Conservation (phyloP, 306 rosid species). For the Cucurbita moschata region DNA sequence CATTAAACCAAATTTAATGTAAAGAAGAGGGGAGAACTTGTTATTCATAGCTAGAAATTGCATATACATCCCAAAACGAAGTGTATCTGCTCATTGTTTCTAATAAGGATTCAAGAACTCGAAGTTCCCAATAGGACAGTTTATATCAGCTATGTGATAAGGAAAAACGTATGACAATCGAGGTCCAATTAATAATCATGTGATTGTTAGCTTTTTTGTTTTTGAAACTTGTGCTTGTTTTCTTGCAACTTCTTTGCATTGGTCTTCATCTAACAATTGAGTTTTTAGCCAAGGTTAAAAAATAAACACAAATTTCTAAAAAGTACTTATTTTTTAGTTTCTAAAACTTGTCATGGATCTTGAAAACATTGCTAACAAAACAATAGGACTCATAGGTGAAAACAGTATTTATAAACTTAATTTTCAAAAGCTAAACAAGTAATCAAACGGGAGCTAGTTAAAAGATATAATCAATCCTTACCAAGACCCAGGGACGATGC, state of each 20-base stretch:
- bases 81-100: background rate
- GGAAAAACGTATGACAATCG: background rate
- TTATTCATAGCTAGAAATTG: background rate
- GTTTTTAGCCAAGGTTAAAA: background rate
- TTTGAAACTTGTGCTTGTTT: too few species aligned
- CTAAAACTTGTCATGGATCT: background rate
- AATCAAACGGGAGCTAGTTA: background rate
- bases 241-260: background rate
- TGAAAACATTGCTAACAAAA: background rate
- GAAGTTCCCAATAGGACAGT: background rate
- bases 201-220: background rate
- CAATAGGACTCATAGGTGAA: background rate
- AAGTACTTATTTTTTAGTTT: too few species aligned
- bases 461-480: constrained; percentile 18
- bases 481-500: constrained; percentile 95
- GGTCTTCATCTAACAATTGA: background rate
- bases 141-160: background rate
- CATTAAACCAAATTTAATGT: background rate
- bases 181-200: background rate
- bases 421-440: background rate
- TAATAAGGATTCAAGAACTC: background rate
- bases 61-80: background rate
- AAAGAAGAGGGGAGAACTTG: background rate
- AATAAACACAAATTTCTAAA: too few species aligned
- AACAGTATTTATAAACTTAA: background rate